phyloP scores from a whole-genome alignment of 2,329 filamentous ascomycete genomes.

The Alternaria arborescens region DNA sequence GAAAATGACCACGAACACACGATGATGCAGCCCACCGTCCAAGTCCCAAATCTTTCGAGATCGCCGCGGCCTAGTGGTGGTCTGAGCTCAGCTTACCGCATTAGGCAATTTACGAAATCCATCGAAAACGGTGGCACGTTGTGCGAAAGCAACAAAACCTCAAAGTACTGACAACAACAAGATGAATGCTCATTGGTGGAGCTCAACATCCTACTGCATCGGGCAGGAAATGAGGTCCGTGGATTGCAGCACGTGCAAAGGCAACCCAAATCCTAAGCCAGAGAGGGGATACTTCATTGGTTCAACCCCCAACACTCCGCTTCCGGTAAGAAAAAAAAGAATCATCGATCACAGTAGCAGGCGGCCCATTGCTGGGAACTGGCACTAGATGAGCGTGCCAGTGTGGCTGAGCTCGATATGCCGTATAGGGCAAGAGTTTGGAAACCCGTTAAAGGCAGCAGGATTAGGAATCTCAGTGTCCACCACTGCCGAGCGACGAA shows the following conservation, averaged over 20 bases:
- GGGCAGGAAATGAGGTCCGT: background rate
- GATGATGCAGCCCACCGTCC: background rate
- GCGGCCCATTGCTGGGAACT: conserved; percentile 7
- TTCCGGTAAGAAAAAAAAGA: background rate
- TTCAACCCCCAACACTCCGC: background rate
- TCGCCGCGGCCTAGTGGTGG: conserved; percentile 5
- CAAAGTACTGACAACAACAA: background rate
- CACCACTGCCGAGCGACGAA: background rate
- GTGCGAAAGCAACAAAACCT: background rate
- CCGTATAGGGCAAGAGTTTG: background rate
- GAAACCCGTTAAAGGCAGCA: background rate
- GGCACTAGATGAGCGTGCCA: background rate
- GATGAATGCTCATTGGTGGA: background rate
- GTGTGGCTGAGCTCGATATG: background rate
- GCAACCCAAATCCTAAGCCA: background rate
- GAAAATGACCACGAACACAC: background rate
- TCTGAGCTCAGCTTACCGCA: conserved; percentile 13
- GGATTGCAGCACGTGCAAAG: background rate
- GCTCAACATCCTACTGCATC: background rate
- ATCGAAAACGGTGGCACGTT: background rate
- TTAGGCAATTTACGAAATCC: background rate
- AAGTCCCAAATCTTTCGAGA: conserved; percentile 15
- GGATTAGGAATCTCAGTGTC: background rate
- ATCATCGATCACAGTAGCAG: background rate
- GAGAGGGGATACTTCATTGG: background rate